Evolutionary conservation across 371 early-diverging fungal species (phyloP), one percentile per base, ranked within the genome.

Genomic region (Fennellomyces sp.): DNA sequence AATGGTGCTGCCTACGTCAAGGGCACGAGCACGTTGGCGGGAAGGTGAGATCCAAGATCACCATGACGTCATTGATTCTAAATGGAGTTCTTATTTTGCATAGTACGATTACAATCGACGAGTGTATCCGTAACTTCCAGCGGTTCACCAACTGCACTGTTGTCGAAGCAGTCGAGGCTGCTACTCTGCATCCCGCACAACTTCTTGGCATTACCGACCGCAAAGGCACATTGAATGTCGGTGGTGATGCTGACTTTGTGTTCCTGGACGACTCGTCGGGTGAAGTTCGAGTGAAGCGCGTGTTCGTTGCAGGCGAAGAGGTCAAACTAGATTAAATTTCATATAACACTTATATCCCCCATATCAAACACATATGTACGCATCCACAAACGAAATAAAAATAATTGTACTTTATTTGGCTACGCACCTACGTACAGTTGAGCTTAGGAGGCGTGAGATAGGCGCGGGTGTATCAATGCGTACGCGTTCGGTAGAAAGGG

Each of bases 81-180:
- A 47, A 27, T 41, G 12, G 27, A 21, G 15, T 21, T n/a, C 5
- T 39, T 19, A 27, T 64, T 60, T 57, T 65, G 27, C 13, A 23
- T 58, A 86, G 87, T 29, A 89, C 88, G 5, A 76, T 86, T 31
- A 86, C 89, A 0, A 84, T 94, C 62, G 86, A 88, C 45, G 82
- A 83, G 39, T 91, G 92, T 61, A 85, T 93, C 30, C 85, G 86
- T 52, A 93, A 93, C 64, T 91, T 94, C 69, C 82, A 84, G 56
- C 76, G 80, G 53, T 94, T 90, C 69, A 92, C 94, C 5, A 88
- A 88, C 15, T 92, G 92, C 53, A 81, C 84, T 8, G 58, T 85
- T 21, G 90, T 92, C 23, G 92, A 94, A 68, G 94, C 93, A 13
- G 71, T 94, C 50, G 93, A 94, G 63, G 91, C 91, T 25, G 94